Percentiles rank a stretch among this genome's conserved stretches.
Conservation (phyloP, 768 basidiomycete species). For the Lactarius sanguifluus region DNA sequence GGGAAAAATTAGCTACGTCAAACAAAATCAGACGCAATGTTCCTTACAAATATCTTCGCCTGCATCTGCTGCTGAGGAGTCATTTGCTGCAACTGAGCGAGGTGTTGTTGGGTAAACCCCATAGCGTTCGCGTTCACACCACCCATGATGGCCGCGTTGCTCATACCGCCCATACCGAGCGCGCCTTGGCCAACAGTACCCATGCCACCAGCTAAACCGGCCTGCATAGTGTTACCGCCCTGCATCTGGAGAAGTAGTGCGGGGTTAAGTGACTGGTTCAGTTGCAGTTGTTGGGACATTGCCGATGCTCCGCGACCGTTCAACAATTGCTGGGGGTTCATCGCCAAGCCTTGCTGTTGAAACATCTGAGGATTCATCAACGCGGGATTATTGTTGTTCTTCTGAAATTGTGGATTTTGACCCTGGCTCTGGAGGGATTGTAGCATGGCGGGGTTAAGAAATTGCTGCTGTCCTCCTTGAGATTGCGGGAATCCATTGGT, state of each 20-base stretch:
- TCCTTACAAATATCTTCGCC: slow-evolving; percentile 22
- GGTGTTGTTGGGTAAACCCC: slow-evolving; percentile 22
- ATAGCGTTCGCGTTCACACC: slow-evolving; percentile 27
- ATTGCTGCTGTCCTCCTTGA: slow-evolving; percentile 27
- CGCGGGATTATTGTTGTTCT: slow-evolving; percentile 25
- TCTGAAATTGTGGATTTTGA: slow-evolving; percentile 27
- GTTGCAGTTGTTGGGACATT: slow-evolving; percentile 28
- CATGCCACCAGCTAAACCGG: slow-evolving; percentile 25
- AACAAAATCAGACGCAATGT: neutral
- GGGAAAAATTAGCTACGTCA: neutral
- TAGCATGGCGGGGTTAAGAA: slow-evolving; percentile 23
- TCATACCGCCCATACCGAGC: slow-evolving; percentile 26
- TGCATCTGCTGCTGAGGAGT: slow-evolving; percentile 25
- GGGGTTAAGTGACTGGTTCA: slow-evolving; percentile 24
- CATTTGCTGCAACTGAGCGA: slow-evolving; percentile 27
- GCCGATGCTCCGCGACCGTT: slow-evolving; percentile 23
- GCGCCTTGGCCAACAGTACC: slow-evolving; percentile 31
- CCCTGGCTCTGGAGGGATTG: slow-evolving; percentile 26
- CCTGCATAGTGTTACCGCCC: slow-evolving; percentile 19
- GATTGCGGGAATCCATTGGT: slow-evolving; percentile 26
- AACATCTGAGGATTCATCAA: slow-evolving; percentile 26
- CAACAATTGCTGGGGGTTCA: slow-evolving; percentile 27
- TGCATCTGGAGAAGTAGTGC: slow-evolving; percentile 28
- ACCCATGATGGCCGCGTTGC: slow-evolving; percentile 24
- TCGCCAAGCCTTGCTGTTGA: slow-evolving; percentile 23